Base-by-base conservation (phyloP, 176 grass and related monocot genomes). In the Carex pumila region DNA sequence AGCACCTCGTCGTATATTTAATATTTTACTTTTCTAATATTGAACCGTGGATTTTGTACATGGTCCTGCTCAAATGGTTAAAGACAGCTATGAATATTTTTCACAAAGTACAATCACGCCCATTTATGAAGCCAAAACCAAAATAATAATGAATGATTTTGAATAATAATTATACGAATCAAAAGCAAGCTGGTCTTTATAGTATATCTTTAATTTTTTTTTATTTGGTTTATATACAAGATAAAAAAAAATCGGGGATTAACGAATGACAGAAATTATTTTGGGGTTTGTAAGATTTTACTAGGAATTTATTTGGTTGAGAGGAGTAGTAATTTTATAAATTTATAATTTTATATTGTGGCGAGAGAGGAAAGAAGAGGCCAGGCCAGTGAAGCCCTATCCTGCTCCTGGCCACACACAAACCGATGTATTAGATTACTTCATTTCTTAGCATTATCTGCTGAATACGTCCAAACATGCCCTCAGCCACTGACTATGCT, bases 351-450 rank as follows among this genome's bases (percentile, higher is more conserved):
- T 57, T 21, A 55, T 25, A 69, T 56, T 65, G 78, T 69, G 62
- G 85, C 81, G 64, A 34, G 13, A 12, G 37, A 72, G 7, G 39
- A 18, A 22, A 81, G 47, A 83, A 12, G 64, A 69, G 61, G 66
- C 22, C n/a, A 83, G 55, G 31, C 79, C 86, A 87, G 79, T 83
- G 79, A 72, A 19, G 18, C 79, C 67, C 79, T 87, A 87, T 83
- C 85, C 79, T 66, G 65, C 61, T 69, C 37, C 14, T 36, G 64
- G 53, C 85, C 85, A 87, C 85, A 87, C 37, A 77, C 83, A 85
- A 83, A 82, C n/a, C 61, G n/a, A 68, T 68, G 43, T 52, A 54
- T 65, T 47, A 22, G 58, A 82, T 82, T 82, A 41, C 32, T 13
- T 21, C n/a, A 64, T 81, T 47, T 25, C 21, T 6, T 30, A 80